Evolutionary conservation across 768 basidiomycete species (phyloP), one percentile per base, ranked within the genome.

Genomic region (Dacryopinax primogenitus): DNA sequence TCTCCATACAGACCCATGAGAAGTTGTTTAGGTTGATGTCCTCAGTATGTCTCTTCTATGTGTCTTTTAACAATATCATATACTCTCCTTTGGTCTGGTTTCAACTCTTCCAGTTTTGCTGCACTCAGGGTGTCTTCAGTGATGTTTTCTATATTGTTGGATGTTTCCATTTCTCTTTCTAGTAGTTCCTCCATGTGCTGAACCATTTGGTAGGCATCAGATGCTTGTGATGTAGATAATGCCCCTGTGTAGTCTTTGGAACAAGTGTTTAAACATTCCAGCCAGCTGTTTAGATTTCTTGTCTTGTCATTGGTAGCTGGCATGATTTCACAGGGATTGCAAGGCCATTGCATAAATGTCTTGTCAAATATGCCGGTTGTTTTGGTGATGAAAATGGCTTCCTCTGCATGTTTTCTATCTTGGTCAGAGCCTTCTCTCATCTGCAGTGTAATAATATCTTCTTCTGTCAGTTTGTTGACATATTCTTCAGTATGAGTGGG

Each of bases 1-100:
- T 77, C 73, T 0, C 81, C 81, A 0, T 71, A 67, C 0, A 81
- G 66, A 0, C 76, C 35, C 78, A 80, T 79, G 0, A 72, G 66
- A 1, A 82, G 68, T 47, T 75, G 78, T 11, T 47, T 33, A n/a
- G 66, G 71, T 0, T 65, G 23, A 9, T 64, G 7, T 11, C 72
- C 71, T 16, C 34, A 16, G 1, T 74, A 39, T 18, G 70, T 70
- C 13, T 71, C 28, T 2, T 63, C 32, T 0, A 79, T 26, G 33
- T 77, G 77, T 16, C 67, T 63, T 6, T 66, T 68, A 0, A 81
- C 66, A 3, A 81, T 78, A 62, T 76, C 72, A 65, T 75, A 75
- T 1, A 78, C 79, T 0, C 73, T 47, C 15, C 62, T n/a, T 66
- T 79, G 79, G 11, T 76, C 77, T 0, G n/a, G n/a, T 33, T 73